Conservation (phyloP, 108 stramenopile genomes). For the Pseudonitzschia pungens region DNA sequence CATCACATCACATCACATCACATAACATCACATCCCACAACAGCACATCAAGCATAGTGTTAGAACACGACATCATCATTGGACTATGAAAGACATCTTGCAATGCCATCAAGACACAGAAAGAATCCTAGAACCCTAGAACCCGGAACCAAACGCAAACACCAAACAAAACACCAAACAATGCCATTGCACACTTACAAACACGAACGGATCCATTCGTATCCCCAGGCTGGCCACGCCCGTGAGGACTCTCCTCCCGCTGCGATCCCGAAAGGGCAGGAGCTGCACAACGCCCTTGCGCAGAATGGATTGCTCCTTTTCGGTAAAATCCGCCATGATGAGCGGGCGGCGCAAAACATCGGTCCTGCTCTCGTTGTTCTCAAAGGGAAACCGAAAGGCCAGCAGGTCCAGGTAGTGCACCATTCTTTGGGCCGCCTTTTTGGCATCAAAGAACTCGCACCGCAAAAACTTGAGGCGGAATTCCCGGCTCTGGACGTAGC, state of each 20-base stretch:
- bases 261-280: constrained; percentile 16
- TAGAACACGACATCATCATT: background rate
- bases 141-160: too few species aligned
- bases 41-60: background rate
- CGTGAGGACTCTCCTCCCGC: background rate
- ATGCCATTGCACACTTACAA: background rate
- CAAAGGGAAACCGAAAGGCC: constrained; percentile 12
- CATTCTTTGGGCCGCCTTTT: constrained; percentile 30
- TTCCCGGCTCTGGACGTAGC: background rate
- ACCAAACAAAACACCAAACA: background rate
- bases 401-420: constrained; percentile 38
- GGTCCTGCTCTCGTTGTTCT: constrained; percentile 2
- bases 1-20: background rate
- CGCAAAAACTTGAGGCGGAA: constrained; percentile 33
- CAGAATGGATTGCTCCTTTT: background rate
- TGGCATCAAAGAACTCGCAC: constrained; percentile 34
- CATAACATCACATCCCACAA: background rate
- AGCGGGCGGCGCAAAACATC: background rate
- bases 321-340: background rate
- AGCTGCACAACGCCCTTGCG: background rate
- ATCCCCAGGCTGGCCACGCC: background rate
- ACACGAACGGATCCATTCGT: background rate
- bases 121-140: too few species aligned
- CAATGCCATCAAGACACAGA: too few species aligned
- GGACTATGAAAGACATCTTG: too few species aligned